Evolutionary conservation across 2,329 filamentous ascomycete species (phyloP), one percentile per base, ranked within the genome.

Genomic region (Fusarium continuum): DNA sequence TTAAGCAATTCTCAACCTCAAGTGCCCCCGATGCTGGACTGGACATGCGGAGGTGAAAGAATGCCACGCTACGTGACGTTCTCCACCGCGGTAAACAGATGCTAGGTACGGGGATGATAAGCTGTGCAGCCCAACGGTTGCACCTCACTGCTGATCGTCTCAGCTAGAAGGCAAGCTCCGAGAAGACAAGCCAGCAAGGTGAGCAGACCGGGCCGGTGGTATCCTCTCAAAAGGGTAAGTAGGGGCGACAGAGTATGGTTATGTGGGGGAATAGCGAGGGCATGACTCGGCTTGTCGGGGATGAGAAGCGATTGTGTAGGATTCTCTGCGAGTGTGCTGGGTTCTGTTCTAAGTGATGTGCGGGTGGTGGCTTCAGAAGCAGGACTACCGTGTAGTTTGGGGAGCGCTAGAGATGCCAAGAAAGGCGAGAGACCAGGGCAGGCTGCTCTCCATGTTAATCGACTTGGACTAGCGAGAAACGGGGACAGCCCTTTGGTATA

Each of bases 31-130:
- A 57, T 26, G 46, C 45, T 54, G 36, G 52, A 29, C 45, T 54
- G 36, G 52, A 29, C 23, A 50, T 44, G 45, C 51, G 25, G 46
- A 46, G 51, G 28, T 35, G 36, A 55, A 40, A 23, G 54, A 14
- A 53, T 46, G 39, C n/a, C 22, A 41, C 35, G 36, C 29, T 52
- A 54, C 52, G 47, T 55, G 45, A 56, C 59, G 46, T 46, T 54
- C 67, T 20, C 65, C 64, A 61, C 67, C 25, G 38, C 41, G 44
- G 65, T 55, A 67, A n/a, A 54, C 48, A 39, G 29, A 54, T 32
- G 50, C 29, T 53, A 64, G 34, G 50, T 64, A 61, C 64, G 58
- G 63, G 65, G 34, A 67, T 61, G 68, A 67, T 69, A 70, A 69
- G 64, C 57, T 45, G 49, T 46, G 44, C 16, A 51, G 38, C 17